Base-by-base conservation (phyloP, 345 rosid genomes). In the Camelina sativa region DNA sequence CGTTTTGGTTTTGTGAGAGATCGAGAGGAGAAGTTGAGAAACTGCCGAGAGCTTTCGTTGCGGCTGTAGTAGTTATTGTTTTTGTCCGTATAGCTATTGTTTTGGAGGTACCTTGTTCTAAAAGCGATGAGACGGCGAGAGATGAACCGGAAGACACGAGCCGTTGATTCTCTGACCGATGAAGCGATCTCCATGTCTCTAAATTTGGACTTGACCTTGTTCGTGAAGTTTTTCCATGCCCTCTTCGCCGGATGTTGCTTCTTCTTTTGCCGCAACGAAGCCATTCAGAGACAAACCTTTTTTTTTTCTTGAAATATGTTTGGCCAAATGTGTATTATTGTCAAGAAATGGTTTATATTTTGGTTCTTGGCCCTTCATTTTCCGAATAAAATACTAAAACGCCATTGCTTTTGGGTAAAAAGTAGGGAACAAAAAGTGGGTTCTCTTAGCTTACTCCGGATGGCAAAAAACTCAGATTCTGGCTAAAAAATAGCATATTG, bases 201-300 rank as follows among this genome's bases (percentile, higher is more conserved):
- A 69, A 87, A 66, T 56, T 88, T 86, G 20, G 90, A 82, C 30
- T 70, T 84, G 17, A 92, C 47, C 50, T 77, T 78, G 63, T 40
- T 50, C 20, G 84, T 69, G 73, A 91, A 79, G 67, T 74, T 80
- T 75, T 68, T 91, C 88, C 90, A 85, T 19, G 93, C 93, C 74
- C 69, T 79, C 52, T 82, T 86, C 12, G 86, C 90, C 1, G 87
- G 92, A 22, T 70, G 82, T 60, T 88, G 89, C 90, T 83, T 91
- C 86, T 72, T 90, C 59, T 32, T 63, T 11, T 86, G 78, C 63
- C 85, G 77, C 28, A 83, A 71, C 5, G 68, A 82, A 53, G 87
- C 70, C 96, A 88, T 89, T 59, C 8, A 54, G 11, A 55, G 19
- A 34, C 62, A 9, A 9, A 5, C 1, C 1, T 17, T 6, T 8